Conservation (phyloP, 1,139 yeast species). For the Saccharomyces hybrid region DNA sequence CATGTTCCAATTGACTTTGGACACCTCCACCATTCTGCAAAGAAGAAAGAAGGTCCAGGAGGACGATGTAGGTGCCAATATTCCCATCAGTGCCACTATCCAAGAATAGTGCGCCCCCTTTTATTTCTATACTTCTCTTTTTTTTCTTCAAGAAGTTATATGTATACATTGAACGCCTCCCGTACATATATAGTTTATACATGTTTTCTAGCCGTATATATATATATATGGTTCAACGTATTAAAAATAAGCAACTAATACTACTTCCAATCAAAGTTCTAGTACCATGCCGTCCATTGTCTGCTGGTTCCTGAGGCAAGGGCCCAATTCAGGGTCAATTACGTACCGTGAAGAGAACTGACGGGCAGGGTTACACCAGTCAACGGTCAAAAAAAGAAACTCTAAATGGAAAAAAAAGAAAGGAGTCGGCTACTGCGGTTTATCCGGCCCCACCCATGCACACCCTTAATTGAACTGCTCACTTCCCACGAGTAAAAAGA, state of each 20-base stretch:
- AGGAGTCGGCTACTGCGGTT: background rate
- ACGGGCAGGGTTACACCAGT: too few species aligned
- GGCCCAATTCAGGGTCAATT: too few species aligned
- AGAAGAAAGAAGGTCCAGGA: constrained; percentile 47
- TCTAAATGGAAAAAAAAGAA: background rate
- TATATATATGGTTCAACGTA: background rate
- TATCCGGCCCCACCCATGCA: background rate
- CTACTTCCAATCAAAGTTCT: background rate
- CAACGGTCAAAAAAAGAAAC: background rate
- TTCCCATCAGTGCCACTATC: background rate
- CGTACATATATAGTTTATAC: background rate
- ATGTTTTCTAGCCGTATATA: background rate
- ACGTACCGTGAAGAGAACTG: background rate
- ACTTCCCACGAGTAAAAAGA: constrained; percentile 5
- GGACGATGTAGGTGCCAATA: background rate
- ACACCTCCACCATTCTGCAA: constrained; percentile 74
- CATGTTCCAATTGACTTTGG: constrained; percentile 61
- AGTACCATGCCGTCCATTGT: too few species aligned
- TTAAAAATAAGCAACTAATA: too few species aligned
- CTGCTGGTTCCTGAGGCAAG: too few species aligned
- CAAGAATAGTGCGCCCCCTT: background rate
- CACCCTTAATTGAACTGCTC: background rate
- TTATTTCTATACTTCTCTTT: background rate
- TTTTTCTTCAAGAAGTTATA: background rate
- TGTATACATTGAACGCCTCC: background rate